Conservation (phyloP, 1,284 basidiomycete species). For the Cystobasidium slooffiae region DNA sequence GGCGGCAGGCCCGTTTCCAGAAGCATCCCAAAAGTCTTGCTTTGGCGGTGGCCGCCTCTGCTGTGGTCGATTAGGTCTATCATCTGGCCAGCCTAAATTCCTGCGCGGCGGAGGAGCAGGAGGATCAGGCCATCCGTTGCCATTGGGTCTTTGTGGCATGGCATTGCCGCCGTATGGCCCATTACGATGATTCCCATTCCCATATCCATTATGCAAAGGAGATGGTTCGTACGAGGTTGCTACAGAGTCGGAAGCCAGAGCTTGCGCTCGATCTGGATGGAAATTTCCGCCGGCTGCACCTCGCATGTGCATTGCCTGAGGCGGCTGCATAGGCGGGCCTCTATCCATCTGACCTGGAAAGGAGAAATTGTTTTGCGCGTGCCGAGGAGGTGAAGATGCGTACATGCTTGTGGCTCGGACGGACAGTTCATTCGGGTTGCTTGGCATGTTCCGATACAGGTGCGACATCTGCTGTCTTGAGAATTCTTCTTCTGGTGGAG, state of each 20-base stretch:
- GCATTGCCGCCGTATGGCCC: neutral
- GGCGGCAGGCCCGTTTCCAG: neutral
- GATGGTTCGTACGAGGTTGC: neutral
- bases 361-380: conserved; percentile 18
- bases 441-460: conserved; percentile 28
- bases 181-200: neutral
- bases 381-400: conserved; percentile 24
- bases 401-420: neutral
- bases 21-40: neutral
- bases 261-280: conserved; percentile 8
- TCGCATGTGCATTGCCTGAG: neutral
- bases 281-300: neutral
- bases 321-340: neutral
- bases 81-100: neutral
- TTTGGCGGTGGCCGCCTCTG: neutral
- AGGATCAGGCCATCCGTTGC: conserved; percentile 11
- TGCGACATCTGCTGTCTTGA: conserved; percentile 27
- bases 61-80: conserved; percentile 4
- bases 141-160: neutral
- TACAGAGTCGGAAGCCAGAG: neutral
- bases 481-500: conserved; percentile 18
- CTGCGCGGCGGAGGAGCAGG: neutral
- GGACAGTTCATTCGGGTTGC: conserved; percentile 15
- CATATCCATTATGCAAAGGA: neutral
- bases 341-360: conserved; percentile 16